Evolutionary conservation across 1,284 basidiomycete genomes (phyloP), one percentile per base, ranked within the genome.

Genomic region (Pholiota adiposa): DNA sequence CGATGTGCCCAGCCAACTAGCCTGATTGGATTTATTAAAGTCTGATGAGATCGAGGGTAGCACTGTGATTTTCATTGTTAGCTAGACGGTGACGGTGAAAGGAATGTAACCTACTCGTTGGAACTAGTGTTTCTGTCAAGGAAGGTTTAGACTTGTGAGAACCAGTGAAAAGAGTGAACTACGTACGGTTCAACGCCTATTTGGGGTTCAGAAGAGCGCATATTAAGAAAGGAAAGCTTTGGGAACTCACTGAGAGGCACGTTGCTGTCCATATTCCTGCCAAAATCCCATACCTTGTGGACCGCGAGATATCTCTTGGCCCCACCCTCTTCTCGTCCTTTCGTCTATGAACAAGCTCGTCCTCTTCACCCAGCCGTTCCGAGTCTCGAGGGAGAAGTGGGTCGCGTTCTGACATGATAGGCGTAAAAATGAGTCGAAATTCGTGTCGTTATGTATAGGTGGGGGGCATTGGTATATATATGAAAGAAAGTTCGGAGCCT

Each of bases 1-100:
- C 87, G 88, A 80, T 33, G 90, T 92, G 46, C 90, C 90, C 6
- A 93, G 79, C 90, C 91, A 92, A 68, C 87, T 89, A 1, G 88
- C 88, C 71, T 93, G 88, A 68, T 93, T 87, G 4, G 89, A 87
- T 66, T 83, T 85, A 59, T 88, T 75, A 67, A 92, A 93, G 50
- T 92, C 89, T 0, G 89, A 92, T 0, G 89, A 92, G 60, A 93
- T 92, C 16, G 88, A 86, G 1, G 89, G 86, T 18, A 93, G 72
- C 73, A 93, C 89, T 89, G 34, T n/a, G 8, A 19, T n/a, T 43
- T 31, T 36, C 29, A 50, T 21, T 25, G 63, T 56, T 18, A 48
- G 41, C 18, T 34, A 40, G 31, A 29, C 14, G 33, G 18, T 40
- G 31, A n/a, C 25, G 18, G 8, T 29, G n/a, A 27, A 12, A 21